Percentiles rank a stretch among this genome's conserved stretches.
phyloP scores from a whole-genome alignment of 2,329 filamentous ascomycete species.

The Calonectria henricotiae region DNA sequence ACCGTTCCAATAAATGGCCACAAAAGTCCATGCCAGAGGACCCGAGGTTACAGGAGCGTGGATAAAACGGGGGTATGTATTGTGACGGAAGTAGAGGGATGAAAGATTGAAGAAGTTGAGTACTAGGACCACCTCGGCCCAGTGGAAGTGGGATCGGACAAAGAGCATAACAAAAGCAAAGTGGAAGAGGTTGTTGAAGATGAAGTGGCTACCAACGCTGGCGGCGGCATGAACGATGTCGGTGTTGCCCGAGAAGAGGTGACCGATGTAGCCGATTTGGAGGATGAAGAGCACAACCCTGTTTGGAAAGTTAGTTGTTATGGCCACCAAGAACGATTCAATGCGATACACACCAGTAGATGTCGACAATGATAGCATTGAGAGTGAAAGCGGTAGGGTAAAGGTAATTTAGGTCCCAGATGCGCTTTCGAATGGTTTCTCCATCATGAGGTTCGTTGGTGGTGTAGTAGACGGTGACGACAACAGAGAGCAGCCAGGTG shows the following conservation, averaged over 20 bases:
- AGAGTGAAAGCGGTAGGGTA: slow-evolving; percentile 83
- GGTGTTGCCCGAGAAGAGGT: slow-evolving; percentile 80
- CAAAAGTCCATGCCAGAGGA: slow-evolving; percentile 87
- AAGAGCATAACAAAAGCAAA: slow-evolving; percentile 89
- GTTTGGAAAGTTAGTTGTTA: slow-evolving; percentile 7
- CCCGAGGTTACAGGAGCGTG: slow-evolving; percentile 83
- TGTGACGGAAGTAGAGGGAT: slow-evolving; percentile 86
- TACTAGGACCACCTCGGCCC: slow-evolving; percentile 82
- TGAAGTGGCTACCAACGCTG: slow-evolving; percentile 87
- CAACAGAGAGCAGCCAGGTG: slow-evolving; percentile 82
- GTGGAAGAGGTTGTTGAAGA: slow-evolving; percentile 87
- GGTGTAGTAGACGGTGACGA: slow-evolving; percentile 83
- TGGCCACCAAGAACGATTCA: neutral
- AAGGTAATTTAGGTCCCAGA: slow-evolving; percentile 82
- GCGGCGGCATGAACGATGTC: slow-evolving; percentile 79
- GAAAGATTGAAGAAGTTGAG: slow-evolving; percentile 88
- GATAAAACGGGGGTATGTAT: slow-evolving; percentile 80
- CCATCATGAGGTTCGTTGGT: slow-evolving; percentile 77
- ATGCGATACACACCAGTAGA: slow-evolving; percentile 79
- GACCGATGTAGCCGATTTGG: slow-evolving; percentile 82
- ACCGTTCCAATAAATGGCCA: slow-evolving; percentile 91
- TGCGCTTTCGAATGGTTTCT: slow-evolving; percentile 72
- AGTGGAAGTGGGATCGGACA: slow-evolving; percentile 81
- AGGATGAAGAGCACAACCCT: slow-evolving; percentile 83
- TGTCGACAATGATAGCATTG: slow-evolving; percentile 75